These are phyloP conservation scores for Geopyxis carbonaria DNA, from an alignment of 495 filamentous ascomycete species.

Conservation along the genomic window DNA sequence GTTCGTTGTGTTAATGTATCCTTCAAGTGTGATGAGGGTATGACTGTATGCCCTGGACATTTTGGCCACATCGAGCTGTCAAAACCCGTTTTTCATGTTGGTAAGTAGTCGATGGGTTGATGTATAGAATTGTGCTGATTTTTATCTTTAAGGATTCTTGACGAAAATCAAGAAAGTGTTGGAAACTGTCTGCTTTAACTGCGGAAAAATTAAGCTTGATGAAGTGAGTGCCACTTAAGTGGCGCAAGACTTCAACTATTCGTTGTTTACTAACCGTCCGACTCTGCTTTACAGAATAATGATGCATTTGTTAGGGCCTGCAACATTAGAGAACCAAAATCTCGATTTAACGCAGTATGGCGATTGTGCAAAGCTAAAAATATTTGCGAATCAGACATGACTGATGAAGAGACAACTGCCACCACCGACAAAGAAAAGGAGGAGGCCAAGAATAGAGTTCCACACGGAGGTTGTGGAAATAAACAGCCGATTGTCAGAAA, in stretches of 20 bases:
- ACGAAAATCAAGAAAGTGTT: constrained; percentile 95
- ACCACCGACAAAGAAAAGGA: constrained; percentile 38
- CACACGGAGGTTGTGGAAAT: constrained; percentile 88
- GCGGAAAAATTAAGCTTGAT: constrained; percentile 85
- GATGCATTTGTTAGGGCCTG: constrained; percentile 65
- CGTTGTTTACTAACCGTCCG: constrained; percentile 19
- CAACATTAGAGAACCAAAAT: constrained; percentile 72
- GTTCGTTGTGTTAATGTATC: constrained; percentile 1
- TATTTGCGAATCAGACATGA: constrained; percentile 57
- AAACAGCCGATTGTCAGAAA: constrained; percentile 70
- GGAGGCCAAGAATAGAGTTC: constrained; percentile 31
- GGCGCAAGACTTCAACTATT: constrained; percentile 17
- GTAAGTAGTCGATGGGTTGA: constrained; percentile 23
- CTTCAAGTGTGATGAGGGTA: constrained; percentile 59
- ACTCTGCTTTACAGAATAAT: constrained; percentile 45
- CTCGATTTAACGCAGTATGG: constrained; percentile 81
- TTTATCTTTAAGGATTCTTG: constrained; percentile 51
- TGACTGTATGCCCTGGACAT: constrained; percentile 89
- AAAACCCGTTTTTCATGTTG: constrained; percentile 83
- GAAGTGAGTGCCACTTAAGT: constrained; percentile 64
- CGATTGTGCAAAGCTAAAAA: constrained; percentile 70
- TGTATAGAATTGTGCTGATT: constrained; percentile 23
- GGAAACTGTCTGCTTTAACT: constrained; percentile 96
- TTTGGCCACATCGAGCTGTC: constrained; percentile 97
- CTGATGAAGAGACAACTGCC: constrained; percentile 46